Base-by-base conservation (phyloP, 1,284 basidiomycete genomes). In the Takashimella koratensis region DNA sequence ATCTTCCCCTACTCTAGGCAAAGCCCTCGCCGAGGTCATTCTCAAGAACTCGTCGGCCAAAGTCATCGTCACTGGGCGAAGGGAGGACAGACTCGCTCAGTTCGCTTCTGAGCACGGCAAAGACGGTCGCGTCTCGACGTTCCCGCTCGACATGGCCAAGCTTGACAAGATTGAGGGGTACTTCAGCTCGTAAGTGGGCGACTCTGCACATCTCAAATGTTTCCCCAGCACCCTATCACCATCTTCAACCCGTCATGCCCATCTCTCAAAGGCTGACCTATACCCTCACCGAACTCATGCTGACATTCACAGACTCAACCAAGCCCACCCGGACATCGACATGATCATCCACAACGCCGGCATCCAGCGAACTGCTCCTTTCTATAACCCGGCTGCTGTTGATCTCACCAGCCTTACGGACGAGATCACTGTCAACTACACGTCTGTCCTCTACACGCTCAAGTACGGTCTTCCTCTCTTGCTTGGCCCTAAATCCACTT, bases 41-140 rank as follows among this genome's bases (percentile, higher is more conserved):
- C 49, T 59, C 23, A 48, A 55, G 11, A 45, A 54, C 16, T 42
- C 44, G 10, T 74, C 80, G 11, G 77, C 78, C 19, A 47, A 74
- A 71, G 80, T 85, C 36, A 81, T 86, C 50, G 81, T 79, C 22
- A 74, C 79, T 21, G 84, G 84, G 12, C 77, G 83, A 49, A 77
- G 83, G 11, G 72, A 80, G 57, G 55, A 54, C 20, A 57, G 57
- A 42, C 54, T 64, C n/a, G 47, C 61, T 41, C 45, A 52, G 19
- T 47, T 64, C 13, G 53, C 51, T 13, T 19, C 30, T 5, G 73
- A 75, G n/a, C 56, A 58, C 26, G 59, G 68, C 39, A 66, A 71
- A 1, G 65, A 60, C 5, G 60, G 76, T 21, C 58, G 83, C 36
- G 73, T 78, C 39, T 77, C 77, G 5, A 54, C 30, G 10, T 36